Base-by-base conservation (phyloP, 345 rosid species). In the Linum lewisii region DNA sequence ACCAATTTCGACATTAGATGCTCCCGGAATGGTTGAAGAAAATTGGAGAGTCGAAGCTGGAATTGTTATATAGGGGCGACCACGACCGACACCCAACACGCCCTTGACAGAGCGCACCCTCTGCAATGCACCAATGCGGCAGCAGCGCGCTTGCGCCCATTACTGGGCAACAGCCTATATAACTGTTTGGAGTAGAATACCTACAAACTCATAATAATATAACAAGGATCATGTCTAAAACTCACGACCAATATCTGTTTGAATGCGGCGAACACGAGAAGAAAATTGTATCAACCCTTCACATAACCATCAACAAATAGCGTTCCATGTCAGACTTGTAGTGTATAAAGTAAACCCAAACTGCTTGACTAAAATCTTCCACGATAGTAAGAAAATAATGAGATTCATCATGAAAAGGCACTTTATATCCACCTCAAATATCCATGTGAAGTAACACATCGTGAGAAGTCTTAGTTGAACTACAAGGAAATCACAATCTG, bases 381-480 rank as follows among this genome's bases (percentile, higher is more conserved):
- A n/a, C n/a, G n/a, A n/a, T n/a, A n/a, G 52, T 8, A 18, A 49
- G 52, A 15, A 49, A 49, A 11, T 55, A 64, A 55, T 22, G 38
- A 38, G 38, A 18, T 0, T 54, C 19, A 19, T 4, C n/a, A 1
- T 6, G 5, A 3, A 22, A 54, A 3, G 6, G 6, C 1, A 11
- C 14, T n/a, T n/a, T 21, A 10, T 53, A 57, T 6, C 22, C 7
- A 5, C 10, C 10, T 16, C 6, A 19, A 3, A 55, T 22, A n/a
- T 55, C 54, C 4, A 19, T 29, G 18, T 55, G 61, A 15, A 49
- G 6, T 18, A 49, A 5, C n/a, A n/a, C n/a, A n/a, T 49, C 52
- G 14, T 7, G 14, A 49, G 15, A 49, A 0, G 16, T 49, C 16
- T 49, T 49, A 49, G 14, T 49, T 5, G 16, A 7, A 42, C 24